Percentiles rank a stretch among this genome's conserved stretches.
Conservation (phyloP, 257 asterid genomes). For the Knoxia roxburghii region DNA sequence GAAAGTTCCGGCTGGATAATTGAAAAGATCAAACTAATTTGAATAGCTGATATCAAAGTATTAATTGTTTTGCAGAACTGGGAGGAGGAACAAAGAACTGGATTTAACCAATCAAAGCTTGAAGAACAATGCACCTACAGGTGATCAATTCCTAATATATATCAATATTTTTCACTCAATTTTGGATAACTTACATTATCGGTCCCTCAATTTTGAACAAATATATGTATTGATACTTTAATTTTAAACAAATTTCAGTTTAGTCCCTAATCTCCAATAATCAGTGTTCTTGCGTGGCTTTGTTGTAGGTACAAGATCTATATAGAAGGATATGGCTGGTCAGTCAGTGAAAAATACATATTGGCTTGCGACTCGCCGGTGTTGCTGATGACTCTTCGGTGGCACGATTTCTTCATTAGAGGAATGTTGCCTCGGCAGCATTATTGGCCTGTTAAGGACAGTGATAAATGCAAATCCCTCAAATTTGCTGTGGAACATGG, state of each 20-base stretch:
- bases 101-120: conserved; percentile 29
- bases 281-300: no score
- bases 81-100: conserved; percentile 19
- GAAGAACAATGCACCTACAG: conserved; percentile 33
- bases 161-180: no score
- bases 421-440: conserved; percentile 71
- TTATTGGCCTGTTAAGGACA: conserved; percentile 76
- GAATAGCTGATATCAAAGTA: no score
- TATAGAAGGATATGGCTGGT: conserved; percentile 89
- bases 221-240: no score
- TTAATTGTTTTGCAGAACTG: conserved; percentile 26
- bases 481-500: conserved; percentile 90
- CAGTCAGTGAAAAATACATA: conserved; percentile 83
- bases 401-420: conserved; percentile 73
- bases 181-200: no score
- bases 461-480: conserved; percentile 62
- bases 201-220: no score
- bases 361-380: conserved; percentile 81
- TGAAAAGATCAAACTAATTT: no score
- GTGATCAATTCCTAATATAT: conserved; percentile 2
- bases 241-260: no score
- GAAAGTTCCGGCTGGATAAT: no score
- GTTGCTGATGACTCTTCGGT: conserved; percentile 55
- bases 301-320: conserved; percentile 76
- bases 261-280: no score